Percentiles rank a stretch among this genome's conserved stretches.
Evolutionary conservation across 768 basidiomycete species (phyloP).

Genomic region (Panaeolus papilionaceus): DNA sequence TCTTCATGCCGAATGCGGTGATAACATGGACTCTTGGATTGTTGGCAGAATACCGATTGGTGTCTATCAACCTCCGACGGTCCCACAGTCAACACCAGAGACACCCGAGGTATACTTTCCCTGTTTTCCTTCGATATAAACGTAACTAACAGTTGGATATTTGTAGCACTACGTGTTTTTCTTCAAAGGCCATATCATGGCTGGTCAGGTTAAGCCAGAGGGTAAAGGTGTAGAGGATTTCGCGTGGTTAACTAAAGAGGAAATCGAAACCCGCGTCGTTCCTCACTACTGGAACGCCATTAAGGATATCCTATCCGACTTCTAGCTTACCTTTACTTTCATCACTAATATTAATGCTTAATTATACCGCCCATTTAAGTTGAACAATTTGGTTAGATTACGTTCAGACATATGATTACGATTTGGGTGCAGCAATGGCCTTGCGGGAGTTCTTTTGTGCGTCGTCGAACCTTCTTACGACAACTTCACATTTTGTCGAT

Average conservation of each 20-base stretch:
- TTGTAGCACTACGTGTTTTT: constrained; percentile 81
- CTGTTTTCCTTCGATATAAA: background rate
- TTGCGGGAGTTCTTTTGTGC: constrained; percentile 72
- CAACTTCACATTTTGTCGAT: constrained; percentile 85
- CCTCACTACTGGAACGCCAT: constrained; percentile 76
- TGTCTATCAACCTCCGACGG: constrained; percentile 60
- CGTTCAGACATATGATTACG: constrained; percentile 22
- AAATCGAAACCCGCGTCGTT: constrained; percentile 77
- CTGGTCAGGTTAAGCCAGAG: constrained; percentile 78
- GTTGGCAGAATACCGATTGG: constrained; percentile 92
- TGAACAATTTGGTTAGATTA: constrained; percentile 8
- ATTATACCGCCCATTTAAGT: constrained; percentile 12
- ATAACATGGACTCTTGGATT: constrained; percentile 91
- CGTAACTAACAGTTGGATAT: constrained; percentile 4
- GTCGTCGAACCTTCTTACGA: constrained; percentile 92
- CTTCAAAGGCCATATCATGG: constrained; percentile 92
- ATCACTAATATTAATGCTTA: constrained; percentile 24
- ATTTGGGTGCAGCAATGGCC: constrained; percentile 58
- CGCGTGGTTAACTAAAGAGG: constrained; percentile 95
- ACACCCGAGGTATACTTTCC: constrained; percentile 42
- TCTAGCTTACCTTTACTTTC: constrained; percentile 38
- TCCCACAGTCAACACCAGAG: constrained; percentile 32
- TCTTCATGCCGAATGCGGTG: constrained; percentile 75
- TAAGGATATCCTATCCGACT: constrained; percentile 83
- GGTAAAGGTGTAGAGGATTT: constrained; percentile 69